These are phyloP conservation scores for Trichophaea hybrida DNA, from an alignment of 2,329 filamentous ascomycete genomes.

Conservation along the genomic window DNA sequence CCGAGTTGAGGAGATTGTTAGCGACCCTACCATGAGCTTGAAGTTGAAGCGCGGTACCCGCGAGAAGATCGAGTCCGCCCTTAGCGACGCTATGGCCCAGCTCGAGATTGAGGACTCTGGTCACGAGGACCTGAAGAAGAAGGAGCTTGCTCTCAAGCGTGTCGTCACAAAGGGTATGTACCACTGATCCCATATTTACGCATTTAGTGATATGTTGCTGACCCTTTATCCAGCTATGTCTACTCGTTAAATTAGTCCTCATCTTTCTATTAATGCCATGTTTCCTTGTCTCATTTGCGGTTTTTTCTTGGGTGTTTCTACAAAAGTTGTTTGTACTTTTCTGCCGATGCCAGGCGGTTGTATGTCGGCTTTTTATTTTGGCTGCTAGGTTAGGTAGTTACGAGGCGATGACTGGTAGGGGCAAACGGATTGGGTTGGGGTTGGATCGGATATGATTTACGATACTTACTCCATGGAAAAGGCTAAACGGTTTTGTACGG, in stretches of 20 bases:
- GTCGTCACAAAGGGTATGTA: constrained; percentile 96
- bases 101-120: constrained; percentile 86
- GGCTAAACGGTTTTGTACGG: constrained; percentile 1
- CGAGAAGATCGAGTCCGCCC: constrained; percentile 96
- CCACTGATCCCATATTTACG: constrained; percentile 6
- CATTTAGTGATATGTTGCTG: not conserved
- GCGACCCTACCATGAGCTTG: constrained; percentile 84
- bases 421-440: constrained; percentile 2
- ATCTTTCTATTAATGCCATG: constrained; percentile 3
- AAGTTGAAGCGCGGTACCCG: constrained; percentile 99
- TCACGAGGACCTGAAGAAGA: constrained; percentile 97
- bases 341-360: constrained; percentile 1
- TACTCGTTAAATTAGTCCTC: constrained; percentile 17
- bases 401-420: not conserved
- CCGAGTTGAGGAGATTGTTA: constrained; percentile 96
- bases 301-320: constrained; percentile 13
- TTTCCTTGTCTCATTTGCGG: not conserved
- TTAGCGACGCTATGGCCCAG: constrained; percentile 93
- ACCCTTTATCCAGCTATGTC: constrained; percentile 12
- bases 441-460: not conserved
- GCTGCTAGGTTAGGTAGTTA: constrained; percentile 8
- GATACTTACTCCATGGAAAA: not conserved
- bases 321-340: constrained; percentile 8
- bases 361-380: constrained; percentile 3
- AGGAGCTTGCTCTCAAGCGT: constrained; percentile 95